Conservation (phyloP, 768 basidiomycete genomes). For the Lactarius tabidus region DNA sequence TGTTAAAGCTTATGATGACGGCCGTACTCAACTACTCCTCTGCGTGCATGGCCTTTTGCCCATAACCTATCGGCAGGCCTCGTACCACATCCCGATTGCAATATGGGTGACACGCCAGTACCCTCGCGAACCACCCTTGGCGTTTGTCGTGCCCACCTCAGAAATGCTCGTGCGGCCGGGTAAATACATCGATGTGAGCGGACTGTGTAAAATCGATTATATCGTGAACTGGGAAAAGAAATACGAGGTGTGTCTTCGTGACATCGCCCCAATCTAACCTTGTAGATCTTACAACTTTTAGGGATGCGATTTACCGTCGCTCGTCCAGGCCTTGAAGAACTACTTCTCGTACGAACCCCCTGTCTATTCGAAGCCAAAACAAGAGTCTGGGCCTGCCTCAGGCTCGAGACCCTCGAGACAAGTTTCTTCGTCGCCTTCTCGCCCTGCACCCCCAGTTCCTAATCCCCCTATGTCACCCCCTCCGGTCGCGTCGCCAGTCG, state of each 20-base stretch:
- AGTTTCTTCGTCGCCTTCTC: conserved; percentile 19
- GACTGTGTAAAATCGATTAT: conserved; percentile 65
- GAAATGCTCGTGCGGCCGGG: conserved; percentile 86
- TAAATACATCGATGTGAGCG: conserved; percentile 75
- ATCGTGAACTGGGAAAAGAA: conserved; percentile 75
- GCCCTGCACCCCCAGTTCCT: conserved; percentile 26
- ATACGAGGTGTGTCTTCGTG: conserved; percentile 60
- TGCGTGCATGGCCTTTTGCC: conserved; percentile 90
- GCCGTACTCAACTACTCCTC: conserved; percentile 86
- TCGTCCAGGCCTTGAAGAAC: conserved; percentile 74
- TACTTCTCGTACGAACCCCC: conserved; percentile 86
- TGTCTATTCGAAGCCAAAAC: conserved; percentile 78
- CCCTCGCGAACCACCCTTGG: conserved; percentile 76
- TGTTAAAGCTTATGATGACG: conserved; percentile 82
- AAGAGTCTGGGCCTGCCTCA: conserved; percentile 25
- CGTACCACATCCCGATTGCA: conserved; percentile 93
- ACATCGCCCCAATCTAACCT: conserved; percentile 24
- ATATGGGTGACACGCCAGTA: conserved; percentile 86
- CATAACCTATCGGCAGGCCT: conserved; percentile 65
- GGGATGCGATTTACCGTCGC: conserved; percentile 71
- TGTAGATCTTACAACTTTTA: conserved; percentile 32
- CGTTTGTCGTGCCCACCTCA: conserved; percentile 86
- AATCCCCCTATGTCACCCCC: conserved; percentile 13
- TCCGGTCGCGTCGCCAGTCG: conserved; percentile 19
- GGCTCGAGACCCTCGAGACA: conserved; percentile 26